Evolutionary conservation across 2,329 filamentous ascomycete species (phyloP).

Genomic region (Fusarium chlamydosporum): DNA sequence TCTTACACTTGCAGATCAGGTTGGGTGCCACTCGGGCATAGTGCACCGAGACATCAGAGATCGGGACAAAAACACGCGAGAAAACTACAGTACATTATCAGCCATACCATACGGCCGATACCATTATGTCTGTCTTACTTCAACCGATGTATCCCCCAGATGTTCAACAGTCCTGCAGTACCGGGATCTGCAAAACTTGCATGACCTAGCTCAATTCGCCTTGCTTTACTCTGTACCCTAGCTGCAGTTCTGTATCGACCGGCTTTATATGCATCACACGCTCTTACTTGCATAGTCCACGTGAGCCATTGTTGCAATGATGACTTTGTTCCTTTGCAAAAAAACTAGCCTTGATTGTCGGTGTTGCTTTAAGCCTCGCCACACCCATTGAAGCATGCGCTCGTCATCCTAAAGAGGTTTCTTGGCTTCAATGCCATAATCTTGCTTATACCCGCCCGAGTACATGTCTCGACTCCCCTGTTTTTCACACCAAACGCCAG

Average conservation of each 20-base stretch:
- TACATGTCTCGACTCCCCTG: constrained; percentile 30
- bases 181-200: constrained; percentile 38
- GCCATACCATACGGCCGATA: constrained; percentile 6
- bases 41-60: constrained; percentile 31
- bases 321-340: constrained; percentile 6
- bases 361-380: not conserved
- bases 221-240: constrained; percentile 20
- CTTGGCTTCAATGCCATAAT: constrained; percentile 2
- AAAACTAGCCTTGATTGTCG: constrained; percentile 18
- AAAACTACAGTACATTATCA: constrained; percentile 9
- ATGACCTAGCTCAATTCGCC: constrained; percentile 24
- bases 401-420: constrained; percentile 11
- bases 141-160: constrained; percentile 21
- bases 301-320: constrained; percentile 34
- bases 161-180: constrained; percentile 23
- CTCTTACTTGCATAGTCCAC: constrained; percentile 29
- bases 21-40: constrained; percentile 17
- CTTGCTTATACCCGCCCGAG: constrained; percentile 8
- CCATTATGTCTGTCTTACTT: constrained; percentile 22
- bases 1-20: constrained; percentile 24
- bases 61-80: constrained; percentile 40
- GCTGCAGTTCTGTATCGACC: constrained; percentile 8
- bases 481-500: constrained; percentile 14
- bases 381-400: not conserved
- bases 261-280: constrained; percentile 30